A percentile compares a stretch with the other conserved stretches of the same genome.
Evolutionary conservation across 257 asterid genomes (phyloP).

Genomic region (Nicotiana attenuata): DNA sequence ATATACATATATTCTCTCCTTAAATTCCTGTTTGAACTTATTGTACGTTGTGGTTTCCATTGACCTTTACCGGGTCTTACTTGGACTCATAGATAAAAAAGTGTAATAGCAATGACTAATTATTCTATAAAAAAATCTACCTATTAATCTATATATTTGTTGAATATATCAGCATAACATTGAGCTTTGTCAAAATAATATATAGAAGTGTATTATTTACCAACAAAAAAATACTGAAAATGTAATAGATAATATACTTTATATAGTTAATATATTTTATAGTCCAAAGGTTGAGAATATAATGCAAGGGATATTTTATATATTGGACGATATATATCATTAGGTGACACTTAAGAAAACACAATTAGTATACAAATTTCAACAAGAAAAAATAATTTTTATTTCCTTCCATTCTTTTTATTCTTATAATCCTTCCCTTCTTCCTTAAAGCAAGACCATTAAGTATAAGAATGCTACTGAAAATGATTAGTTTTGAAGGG

Average conservation of each 20-base stretch:
- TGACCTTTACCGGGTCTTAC: neutral
- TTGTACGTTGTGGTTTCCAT: neutral
- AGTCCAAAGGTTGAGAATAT: neutral
- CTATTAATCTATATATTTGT: neutral
- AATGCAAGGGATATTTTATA: neutral
- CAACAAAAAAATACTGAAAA: neutral
- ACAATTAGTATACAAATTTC: neutral
- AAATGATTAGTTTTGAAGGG: neutral
- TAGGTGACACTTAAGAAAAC: neutral
- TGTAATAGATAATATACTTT: neutral
- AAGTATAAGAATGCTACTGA: neutral
- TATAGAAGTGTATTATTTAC: neutral
- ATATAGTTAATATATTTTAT: neutral
- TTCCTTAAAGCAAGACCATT: neutral
- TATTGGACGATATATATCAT: neutral
- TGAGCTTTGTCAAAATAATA: neutral
- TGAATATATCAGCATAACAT: neutral
- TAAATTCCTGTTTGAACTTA: neutral
- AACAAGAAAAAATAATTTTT: neutral
- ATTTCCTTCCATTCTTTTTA: neutral
- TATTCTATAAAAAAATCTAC: neutral
- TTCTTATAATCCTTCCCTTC: neutral
- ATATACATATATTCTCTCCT: neutral
- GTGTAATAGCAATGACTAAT: neutral
- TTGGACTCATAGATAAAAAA: neutral